Percentiles rank a stretch among this genome's conserved stretches.
phyloP scores from a whole-genome alignment of 805 yeast genomes.

The Candida chauliodis region DNA sequence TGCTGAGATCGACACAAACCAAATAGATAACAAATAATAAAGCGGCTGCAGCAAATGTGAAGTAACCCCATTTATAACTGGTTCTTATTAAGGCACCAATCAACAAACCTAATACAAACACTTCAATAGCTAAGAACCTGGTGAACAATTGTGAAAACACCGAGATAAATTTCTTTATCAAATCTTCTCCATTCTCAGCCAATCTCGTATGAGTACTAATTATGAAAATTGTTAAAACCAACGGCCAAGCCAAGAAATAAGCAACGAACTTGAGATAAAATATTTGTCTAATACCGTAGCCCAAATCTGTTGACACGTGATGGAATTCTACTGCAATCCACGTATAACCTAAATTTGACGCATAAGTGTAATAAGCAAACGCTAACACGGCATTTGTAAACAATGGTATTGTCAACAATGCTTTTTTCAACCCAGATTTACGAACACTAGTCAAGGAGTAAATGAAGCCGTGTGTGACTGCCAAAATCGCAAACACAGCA shows the following conservation, averaged over 20 bases:
- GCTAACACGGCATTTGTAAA: slow-evolving; percentile 40
- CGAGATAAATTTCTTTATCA: slow-evolving; percentile 25
- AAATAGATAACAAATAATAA: slow-evolving; percentile 39
- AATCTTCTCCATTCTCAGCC: slow-evolving; percentile 20
- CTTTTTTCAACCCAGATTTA: slow-evolving; percentile 27
- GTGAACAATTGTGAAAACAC: slow-evolving; percentile 35
- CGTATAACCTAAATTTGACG: slow-evolving; percentile 58
- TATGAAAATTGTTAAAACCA: slow-evolving; percentile 30
- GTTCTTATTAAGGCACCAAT: slow-evolving; percentile 54
- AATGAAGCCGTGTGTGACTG: slow-evolving; percentile 22
- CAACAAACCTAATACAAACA: slow-evolving; percentile 51
- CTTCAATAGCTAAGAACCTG: slow-evolving; percentile 43
- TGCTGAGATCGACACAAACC: slow-evolving; percentile 12
- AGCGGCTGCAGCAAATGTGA: slow-evolving; percentile 48
- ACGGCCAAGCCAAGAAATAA: slow-evolving; percentile 56
- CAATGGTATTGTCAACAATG: slow-evolving; percentile 40
- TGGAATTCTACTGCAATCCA: slow-evolving; percentile 44
- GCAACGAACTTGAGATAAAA: slow-evolving; percentile 56
- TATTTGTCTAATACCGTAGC: slow-evolving; percentile 43
- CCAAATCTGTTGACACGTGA: slow-evolving; percentile 35
- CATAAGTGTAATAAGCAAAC: slow-evolving; percentile 51
- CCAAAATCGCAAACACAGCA: slow-evolving; percentile 40
- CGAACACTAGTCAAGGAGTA: slow-evolving; percentile 22
- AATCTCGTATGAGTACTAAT: slow-evolving; percentile 27
- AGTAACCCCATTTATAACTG: slow-evolving; percentile 69